Percentiles rank a stretch among this genome's conserved stretches.
Evolutionary conservation across 139 green algal species (phyloP).

Genomic region (Closterium sp.): DNA sequence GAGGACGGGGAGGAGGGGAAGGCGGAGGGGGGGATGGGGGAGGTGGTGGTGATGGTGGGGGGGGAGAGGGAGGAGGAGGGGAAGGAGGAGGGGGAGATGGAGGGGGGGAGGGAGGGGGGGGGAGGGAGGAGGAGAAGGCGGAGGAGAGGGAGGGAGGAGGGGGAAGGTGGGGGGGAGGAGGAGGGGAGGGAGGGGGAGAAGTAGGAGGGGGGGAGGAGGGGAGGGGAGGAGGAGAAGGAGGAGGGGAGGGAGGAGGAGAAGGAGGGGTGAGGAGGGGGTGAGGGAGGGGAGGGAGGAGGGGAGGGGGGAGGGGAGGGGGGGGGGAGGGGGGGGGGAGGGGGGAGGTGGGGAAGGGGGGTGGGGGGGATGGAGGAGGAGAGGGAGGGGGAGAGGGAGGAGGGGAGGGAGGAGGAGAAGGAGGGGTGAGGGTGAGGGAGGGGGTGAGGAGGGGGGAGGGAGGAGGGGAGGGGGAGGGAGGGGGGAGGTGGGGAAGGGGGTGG

Average conservation of each 20-base stretch:
- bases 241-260: background rate
- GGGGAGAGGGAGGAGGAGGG: background rate
- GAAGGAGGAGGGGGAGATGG: background rate
- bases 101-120: too few relatives aligned
- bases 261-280: too few relatives aligned
- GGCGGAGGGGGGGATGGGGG: background rate
- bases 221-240: background rate
- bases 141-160: background rate
- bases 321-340: too few relatives aligned
- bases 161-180: too few relatives aligned
- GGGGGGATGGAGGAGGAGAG: too few relatives aligned
- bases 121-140: background rate
- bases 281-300: too few relatives aligned
- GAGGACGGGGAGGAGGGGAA: background rate
- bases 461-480: background rate
- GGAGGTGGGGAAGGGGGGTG: too few relatives aligned
- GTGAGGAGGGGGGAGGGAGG: too few relatives aligned
- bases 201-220: too few relatives aligned
- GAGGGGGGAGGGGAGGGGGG: background rate
- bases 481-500: too few relatives aligned
- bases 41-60: background rate
- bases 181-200: background rate
- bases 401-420: background rate
- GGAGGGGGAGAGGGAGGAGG: too few relatives aligned
- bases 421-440: too few relatives aligned